phyloP scores from a whole-genome alignment of 148 eudicot species.

The Silene uniflora region DNA sequence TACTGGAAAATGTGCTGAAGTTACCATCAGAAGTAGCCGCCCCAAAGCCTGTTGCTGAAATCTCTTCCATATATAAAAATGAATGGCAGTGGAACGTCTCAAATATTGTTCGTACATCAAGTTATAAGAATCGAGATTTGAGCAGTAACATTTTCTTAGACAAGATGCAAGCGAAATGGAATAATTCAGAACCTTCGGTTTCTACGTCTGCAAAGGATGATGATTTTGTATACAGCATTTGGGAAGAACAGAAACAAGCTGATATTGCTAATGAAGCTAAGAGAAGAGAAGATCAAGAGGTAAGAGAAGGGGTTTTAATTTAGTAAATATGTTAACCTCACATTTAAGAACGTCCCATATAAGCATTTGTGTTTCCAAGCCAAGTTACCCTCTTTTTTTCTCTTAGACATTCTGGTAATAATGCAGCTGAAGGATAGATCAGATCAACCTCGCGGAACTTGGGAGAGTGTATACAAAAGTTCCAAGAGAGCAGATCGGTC shows the following conservation, averaged over 20 bases:
- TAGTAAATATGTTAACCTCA: not conserved
- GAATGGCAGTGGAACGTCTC: conserved; percentile 75
- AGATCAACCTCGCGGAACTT: conserved; percentile 72
- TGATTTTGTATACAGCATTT: conserved; percentile 46
- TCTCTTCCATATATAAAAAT: conserved; percentile 48
- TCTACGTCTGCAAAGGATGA: conserved; percentile 35
- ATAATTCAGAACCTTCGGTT: conserved; percentile 30
- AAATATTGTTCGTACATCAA: conserved; percentile 33
- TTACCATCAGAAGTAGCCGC: conserved; percentile 78
- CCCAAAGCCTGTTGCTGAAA: conserved; percentile 45
- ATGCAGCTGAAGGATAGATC: conserved; percentile 91
- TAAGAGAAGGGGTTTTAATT: conserved; percentile 16
- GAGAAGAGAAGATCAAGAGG: conserved; percentile 86
- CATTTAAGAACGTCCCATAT: not conserved
- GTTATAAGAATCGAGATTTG: conserved; percentile 31
- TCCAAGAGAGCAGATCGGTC: conserved; percentile 70
- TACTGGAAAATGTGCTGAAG: conserved; percentile 55
- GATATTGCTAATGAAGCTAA: conserved; percentile 45
- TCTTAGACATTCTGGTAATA: conserved; percentile 11
- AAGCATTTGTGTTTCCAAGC: not conserved
- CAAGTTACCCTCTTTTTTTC: not conserved
- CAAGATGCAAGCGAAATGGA: conserved; percentile 42
- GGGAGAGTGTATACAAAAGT: conserved; percentile 82
- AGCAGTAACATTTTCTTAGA: conserved; percentile 39
- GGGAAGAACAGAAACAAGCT: conserved; percentile 69